Percentiles rank a stretch among this genome's conserved stretches.
Evolutionary conservation across 2,329 filamentous ascomycete species (phyloP).

Genomic region (Torrubiellomyces zombiae): DNA sequence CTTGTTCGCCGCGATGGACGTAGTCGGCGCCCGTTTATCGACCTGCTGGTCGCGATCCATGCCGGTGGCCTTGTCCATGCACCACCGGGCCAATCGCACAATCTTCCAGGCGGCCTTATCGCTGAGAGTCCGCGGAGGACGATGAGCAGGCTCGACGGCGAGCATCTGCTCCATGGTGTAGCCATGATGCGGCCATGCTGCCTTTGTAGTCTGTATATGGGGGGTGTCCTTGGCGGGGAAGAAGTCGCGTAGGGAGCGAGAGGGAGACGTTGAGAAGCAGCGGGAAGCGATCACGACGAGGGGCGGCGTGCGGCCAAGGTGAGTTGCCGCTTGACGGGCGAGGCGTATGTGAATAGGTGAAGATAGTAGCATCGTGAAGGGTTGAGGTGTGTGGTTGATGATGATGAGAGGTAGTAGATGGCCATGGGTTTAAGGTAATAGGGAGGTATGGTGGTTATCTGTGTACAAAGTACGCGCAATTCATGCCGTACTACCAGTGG

Average conservation of each 20-base stretch:
- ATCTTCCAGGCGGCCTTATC: constrained; percentile 67
- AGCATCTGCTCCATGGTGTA: constrained; percentile 72
- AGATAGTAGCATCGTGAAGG: too few relatives aligned
- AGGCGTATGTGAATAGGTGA: too few relatives aligned
- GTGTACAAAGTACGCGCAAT: too few relatives aligned
- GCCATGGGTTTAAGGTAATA: too few relatives aligned
- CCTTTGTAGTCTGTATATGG: constrained; percentile 43
- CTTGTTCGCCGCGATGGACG: constrained; percentile 33
- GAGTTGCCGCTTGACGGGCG: too few relatives aligned
- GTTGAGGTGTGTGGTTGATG: too few relatives aligned
- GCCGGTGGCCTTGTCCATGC: constrained; percentile 69
- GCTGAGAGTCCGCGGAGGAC: constrained; percentile 52
- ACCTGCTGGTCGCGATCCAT: constrained; percentile 54
- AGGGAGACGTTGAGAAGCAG: constrained; percentile 32
- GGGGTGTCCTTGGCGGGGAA: constrained; percentile 45
- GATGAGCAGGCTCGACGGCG: constrained; percentile 57
- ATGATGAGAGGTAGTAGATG: too few relatives aligned
- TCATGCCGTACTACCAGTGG: too few relatives aligned
- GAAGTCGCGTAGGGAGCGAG: constrained; percentile 34
- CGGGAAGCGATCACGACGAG: constrained; percentile 7
- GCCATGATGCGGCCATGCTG: constrained; percentile 54
- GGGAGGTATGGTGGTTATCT: too few relatives aligned
- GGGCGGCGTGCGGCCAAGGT: too few relatives aligned
- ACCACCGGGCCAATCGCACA: constrained; percentile 60
- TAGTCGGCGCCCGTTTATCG: constrained; percentile 39